Base-by-base conservation (phyloP, 139 green algal species). In the Tetradesmus lagerheimii region DNA sequence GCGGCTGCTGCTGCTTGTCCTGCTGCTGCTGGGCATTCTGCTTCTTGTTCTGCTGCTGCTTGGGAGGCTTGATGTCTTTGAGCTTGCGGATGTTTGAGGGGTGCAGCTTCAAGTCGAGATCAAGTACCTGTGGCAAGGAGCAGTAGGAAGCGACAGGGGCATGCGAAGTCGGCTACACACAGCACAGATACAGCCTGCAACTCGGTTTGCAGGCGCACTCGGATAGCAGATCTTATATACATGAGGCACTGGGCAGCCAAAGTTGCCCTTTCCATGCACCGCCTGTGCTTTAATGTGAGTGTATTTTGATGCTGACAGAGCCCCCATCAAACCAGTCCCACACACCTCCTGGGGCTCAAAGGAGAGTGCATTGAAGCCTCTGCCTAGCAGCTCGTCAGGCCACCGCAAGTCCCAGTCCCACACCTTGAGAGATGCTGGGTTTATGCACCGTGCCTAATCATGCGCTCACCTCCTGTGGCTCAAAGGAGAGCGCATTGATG, bases 311-410 rank as follows among this genome's bases (percentile, higher is more conserved):
- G n/a, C n/a, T n/a, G n/a, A n/a, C n/a, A n/a, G n/a, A n/a, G n/a
- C n/a, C n/a, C n/a, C n/a, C n/a, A n/a, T n/a, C n/a, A n/a, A n/a
- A 18, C 45, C 45, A 57, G 11, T 57, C 14, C 45, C 45, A 57
- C 45, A 39, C 39, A 91, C 87, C 87, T 91, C 87, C 38, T 76
- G 18, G 9, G 87, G 87, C 57, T 91, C 79, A 77, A 88, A 87
- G n/a, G 87, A 79, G 5, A 91, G 79, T 27, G 25, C 53, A 35
- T 67, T 71, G 57, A 91, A 88, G 23, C 53, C 87, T 5, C 79
- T 23, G 18, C 87, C 87, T 57, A 91, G 79, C 57, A 91, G 79
- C 79, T 91, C 87, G 57, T 91, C 87, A 29, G 87, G 78, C 27
- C 80, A n/a, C 79, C 79, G 87, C 20, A 91, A 75, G 57, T 91